Conservation (phyloP, 768 basidiomycete species). For the Naganishia onofrii region DNA sequence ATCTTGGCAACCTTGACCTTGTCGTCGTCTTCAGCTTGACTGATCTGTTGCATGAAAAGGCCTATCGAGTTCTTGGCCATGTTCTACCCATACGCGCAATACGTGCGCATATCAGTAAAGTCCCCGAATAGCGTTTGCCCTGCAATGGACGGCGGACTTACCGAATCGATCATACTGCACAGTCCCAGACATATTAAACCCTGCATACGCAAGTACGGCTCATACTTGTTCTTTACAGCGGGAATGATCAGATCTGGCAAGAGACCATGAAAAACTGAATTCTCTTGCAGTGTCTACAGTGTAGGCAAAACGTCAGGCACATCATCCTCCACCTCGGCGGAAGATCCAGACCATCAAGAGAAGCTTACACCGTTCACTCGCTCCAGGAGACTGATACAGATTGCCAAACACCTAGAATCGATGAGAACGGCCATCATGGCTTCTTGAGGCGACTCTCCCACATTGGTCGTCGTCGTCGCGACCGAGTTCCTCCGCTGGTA, state of each 20-base stretch:
- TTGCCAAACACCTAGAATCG: constrained; percentile 69
- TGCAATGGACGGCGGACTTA: constrained; percentile 30
- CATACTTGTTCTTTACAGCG: constrained; percentile 76
- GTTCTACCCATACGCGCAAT: no score
- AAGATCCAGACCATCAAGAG: background rate
- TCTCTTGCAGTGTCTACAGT: constrained; percentile 59
- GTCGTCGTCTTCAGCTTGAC: constrained; percentile 64
- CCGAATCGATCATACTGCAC: constrained; percentile 71
- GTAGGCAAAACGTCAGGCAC: background rate
- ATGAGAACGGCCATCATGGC: constrained; percentile 61
- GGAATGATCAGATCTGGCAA: constrained; percentile 84
- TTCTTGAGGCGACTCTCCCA: constrained; percentile 59
- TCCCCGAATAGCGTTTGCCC: no score
- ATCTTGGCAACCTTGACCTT: constrained; percentile 72
- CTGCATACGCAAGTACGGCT: constrained; percentile 73
- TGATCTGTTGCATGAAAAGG: constrained; percentile 74
- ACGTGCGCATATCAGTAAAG: no score
- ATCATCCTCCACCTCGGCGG: no score
- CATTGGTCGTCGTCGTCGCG: constrained; percentile 15
- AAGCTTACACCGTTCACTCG: constrained; percentile 75
- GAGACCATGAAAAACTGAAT: constrained; percentile 66
- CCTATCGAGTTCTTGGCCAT: constrained; percentile 65
- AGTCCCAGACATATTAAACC: constrained; percentile 76
- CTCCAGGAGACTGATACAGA: constrained; percentile 81
- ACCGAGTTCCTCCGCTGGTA: constrained; percentile 44